Evolutionary conservation across 768 basidiomycete species (phyloP).

Genomic region (Sutorius australiensis): DNA sequence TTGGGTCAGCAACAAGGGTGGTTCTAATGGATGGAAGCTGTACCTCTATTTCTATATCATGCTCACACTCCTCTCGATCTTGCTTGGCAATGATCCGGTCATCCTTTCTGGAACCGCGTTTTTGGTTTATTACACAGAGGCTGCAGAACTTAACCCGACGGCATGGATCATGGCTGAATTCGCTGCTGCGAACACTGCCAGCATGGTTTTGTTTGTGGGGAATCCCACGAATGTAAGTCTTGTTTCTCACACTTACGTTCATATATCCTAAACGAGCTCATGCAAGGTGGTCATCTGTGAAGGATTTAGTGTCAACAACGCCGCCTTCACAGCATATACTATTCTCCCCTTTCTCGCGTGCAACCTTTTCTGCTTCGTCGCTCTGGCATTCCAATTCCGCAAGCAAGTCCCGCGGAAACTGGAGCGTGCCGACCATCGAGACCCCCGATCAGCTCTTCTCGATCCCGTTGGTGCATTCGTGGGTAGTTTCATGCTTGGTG

Average conservation of each 20-base stretch:
- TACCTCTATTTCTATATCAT: constrained; percentile 82
- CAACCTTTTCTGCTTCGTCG: constrained; percentile 56
- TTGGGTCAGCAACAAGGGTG: constrained; percentile 81
- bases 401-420: constrained; percentile 49
- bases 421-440: constrained; percentile 32
- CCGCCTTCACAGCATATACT: constrained; percentile 77
- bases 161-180: constrained; percentile 77
- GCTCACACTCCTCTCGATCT: constrained; percentile 69
- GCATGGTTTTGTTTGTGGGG: constrained; percentile 73
- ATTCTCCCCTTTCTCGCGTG: constrained; percentile 76
- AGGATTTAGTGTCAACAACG: constrained; percentile 75
- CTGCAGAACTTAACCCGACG: constrained; percentile 44
- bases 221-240: constrained; percentile 79
- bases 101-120: constrained; percentile 91
- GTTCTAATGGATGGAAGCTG: constrained; percentile 64
- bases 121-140: constrained; percentile 80
- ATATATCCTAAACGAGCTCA: neutral
- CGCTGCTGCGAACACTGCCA: constrained; percentile 75
- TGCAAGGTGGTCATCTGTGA: constrained; percentile 72
- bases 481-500: constrained; percentile 61
- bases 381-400: constrained; percentile 59
- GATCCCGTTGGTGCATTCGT: constrained; percentile 75
- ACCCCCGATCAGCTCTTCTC: constrained; percentile 59
- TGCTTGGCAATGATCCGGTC: constrained; percentile 94
- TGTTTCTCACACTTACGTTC: neutral